Conservation (phyloP, 495 filamentous ascomycete genomes). For the Hypoxylon cercidicola region DNA sequence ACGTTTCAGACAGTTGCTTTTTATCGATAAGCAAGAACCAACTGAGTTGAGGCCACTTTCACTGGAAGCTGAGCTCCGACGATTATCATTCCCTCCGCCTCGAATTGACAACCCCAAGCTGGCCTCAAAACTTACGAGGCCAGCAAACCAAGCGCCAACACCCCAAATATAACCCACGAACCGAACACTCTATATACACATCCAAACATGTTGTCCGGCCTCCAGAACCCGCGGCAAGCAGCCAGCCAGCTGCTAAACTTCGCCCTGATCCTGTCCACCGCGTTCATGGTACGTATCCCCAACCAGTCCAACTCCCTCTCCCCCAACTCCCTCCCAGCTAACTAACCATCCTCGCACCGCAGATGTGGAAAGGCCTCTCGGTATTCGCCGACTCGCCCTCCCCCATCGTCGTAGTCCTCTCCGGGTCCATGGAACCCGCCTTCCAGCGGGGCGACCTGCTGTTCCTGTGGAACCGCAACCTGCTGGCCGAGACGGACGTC, state of each 20-base stretch:
- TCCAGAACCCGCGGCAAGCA: conserved; percentile 82
- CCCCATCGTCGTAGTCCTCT: conserved; percentile 95
- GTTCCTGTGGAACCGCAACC: conserved; percentile 91
- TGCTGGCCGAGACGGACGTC: conserved; percentile 71
- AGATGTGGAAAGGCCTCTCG: conserved; percentile 94
- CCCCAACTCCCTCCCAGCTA: neutral
- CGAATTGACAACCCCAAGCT: conserved; percentile 24
- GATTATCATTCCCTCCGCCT: conserved; percentile 2
- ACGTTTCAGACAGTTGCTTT: neutral
- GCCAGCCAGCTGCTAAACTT: conserved; percentile 95
- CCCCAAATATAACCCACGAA: neutral
- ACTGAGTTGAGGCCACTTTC: conserved; percentile 39
- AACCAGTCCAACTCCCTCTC: neutral
- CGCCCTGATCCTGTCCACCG: conserved; percentile 90
- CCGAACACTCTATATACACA: neutral
- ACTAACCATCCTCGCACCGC: conserved; percentile 1
- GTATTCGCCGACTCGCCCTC: conserved; percentile 86
- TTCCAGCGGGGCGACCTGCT: conserved; percentile 95
- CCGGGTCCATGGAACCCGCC: conserved; percentile 95
- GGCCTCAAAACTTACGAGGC: conserved; percentile 42
- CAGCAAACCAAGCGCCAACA: conserved; percentile 22
- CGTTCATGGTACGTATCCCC: conserved; percentile 84
- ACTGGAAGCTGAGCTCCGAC: conserved; percentile 1
- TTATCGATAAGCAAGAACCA: conserved; percentile 31
- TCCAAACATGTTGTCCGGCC: conserved; percentile 73